These are phyloP conservation scores for Neonectria coccinea DNA, from an alignment of 2,329 filamentous ascomycete species.

Conservation along the genomic window DNA sequence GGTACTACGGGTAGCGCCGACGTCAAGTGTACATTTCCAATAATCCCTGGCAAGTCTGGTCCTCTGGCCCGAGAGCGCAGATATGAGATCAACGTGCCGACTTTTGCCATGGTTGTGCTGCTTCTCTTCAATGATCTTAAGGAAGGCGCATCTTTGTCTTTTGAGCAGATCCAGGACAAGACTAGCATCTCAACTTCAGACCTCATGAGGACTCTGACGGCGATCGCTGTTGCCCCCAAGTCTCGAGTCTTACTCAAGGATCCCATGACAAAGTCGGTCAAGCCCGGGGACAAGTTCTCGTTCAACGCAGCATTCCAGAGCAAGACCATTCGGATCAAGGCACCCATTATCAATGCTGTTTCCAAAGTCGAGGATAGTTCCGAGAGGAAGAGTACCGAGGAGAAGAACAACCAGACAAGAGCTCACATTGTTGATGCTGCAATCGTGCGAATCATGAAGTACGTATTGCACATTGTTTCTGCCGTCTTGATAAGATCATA, in stretches of 20 bases:
- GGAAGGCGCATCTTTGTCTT: constrained; percentile 62
- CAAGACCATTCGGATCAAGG: constrained; percentile 88
- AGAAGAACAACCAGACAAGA: constrained; percentile 79
- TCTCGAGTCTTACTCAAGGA: constrained; percentile 84
- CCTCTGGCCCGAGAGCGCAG: constrained; percentile 72
- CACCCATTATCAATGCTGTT: constrained; percentile 82
- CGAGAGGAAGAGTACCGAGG: constrained; percentile 77
- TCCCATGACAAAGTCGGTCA: constrained; percentile 81
- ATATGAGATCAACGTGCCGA: constrained; percentile 93
- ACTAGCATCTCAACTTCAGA: constrained; percentile 84
- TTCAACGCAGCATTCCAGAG: constrained; percentile 87
- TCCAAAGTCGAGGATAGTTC: constrained; percentile 86
- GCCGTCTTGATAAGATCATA: background rate
- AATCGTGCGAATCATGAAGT: constrained; percentile 89
- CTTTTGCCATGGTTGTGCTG: constrained; percentile 91
- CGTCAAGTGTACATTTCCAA: constrained; percentile 81
- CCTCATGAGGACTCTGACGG: constrained; percentile 81
- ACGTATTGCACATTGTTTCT: constrained; percentile 52
- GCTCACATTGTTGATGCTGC: constrained; percentile 80
- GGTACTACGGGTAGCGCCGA: constrained; percentile 82
- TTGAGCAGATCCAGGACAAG: constrained; percentile 83
- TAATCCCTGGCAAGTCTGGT: constrained; percentile 75
- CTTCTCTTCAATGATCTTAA: constrained; percentile 86
- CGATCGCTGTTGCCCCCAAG: constrained; percentile 85
- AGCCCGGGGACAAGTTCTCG: constrained; percentile 79